phyloP scores from a whole-genome alignment of 2,329 filamentous ascomycete species.

The Aspergillus sp. region DNA sequence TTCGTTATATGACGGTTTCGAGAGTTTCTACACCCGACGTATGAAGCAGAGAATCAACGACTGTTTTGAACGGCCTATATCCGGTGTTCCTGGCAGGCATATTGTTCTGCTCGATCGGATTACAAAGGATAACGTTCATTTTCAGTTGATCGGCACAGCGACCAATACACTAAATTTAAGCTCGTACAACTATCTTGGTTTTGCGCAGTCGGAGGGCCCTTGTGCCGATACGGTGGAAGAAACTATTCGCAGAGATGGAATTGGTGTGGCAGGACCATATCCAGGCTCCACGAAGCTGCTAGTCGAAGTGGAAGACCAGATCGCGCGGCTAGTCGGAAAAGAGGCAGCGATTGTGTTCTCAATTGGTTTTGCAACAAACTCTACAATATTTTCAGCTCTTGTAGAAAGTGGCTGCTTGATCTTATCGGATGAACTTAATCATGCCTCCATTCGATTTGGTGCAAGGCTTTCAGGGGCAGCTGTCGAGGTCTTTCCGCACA shows the following conservation, averaged over 20 bases:
- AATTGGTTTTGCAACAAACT: conserved; percentile 95
- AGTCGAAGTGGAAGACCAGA: conserved; percentile 79
- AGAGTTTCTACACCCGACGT: conserved; percentile 91
- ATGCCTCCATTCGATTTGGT: conserved; percentile 91
- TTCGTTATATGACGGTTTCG: conserved; percentile 91
- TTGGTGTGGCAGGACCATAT: conserved; percentile 76
- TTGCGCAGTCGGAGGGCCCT: conserved; percentile 91
- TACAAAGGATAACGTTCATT: conserved; percentile 83
- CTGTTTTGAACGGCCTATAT: conserved; percentile 85
- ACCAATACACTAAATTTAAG: conserved; percentile 96
- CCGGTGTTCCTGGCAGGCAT: conserved; percentile 86
- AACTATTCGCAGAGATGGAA: conserved; percentile 75
- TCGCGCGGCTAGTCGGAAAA: conserved; percentile 89
- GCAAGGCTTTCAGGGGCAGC: conserved; percentile 87
- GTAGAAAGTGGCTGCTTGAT: conserved; percentile 89
- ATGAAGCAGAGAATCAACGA: conserved; percentile 92
- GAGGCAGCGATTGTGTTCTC: conserved; percentile 91
- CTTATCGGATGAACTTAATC: conserved; percentile 92
- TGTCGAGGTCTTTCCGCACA: conserved; percentile 93
- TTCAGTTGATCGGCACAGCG: conserved; percentile 78
- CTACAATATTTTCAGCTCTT: conserved; percentile 86
- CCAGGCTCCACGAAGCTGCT: conserved; percentile 80
- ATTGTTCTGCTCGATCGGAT: conserved; percentile 86
- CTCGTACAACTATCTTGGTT: conserved; percentile 97
- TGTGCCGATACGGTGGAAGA: conserved; percentile 90